phyloP scores from a whole-genome alignment of 75 land plant genomes.

The Cryptomeria japonica region DNA sequence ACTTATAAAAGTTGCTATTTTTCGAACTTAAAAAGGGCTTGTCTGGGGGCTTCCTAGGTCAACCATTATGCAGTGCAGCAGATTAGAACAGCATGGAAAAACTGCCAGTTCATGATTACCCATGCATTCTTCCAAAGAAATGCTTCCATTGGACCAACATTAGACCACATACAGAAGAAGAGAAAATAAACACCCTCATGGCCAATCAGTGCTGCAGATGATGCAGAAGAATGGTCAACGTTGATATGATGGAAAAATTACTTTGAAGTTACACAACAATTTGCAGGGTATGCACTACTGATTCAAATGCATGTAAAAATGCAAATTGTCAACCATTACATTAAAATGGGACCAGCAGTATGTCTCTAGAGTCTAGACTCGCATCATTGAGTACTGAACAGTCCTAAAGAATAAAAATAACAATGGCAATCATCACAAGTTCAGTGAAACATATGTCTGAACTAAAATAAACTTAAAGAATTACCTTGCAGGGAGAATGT shows the following conservation, averaged over 20 bases:
- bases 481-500: slow-evolving; percentile 74
- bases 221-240: neutral
- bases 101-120: neutral
- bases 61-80: neutral
- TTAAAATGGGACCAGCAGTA: neutral
- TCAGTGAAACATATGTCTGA: neutral
- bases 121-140: neutral
- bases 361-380: neutral
- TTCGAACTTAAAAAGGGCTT: neutral
- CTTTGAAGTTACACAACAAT: neutral
- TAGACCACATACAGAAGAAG: neutral
- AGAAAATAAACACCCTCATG: neutral
- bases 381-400: neutral
- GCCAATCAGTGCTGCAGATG: neutral
- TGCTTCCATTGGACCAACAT: neutral
- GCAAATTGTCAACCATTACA: neutral
- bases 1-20: neutral
- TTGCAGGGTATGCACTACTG: neutral
- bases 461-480: slow-evolving; percentile 9
- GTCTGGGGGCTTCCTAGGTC: neutral
- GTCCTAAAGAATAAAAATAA: neutral
- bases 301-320: neutral
- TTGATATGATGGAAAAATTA: neutral
- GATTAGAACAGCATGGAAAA: neutral
- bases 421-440: neutral